Conservation (phyloP, 345 rosid species). For the Atalantia buxifolia region DNA sequence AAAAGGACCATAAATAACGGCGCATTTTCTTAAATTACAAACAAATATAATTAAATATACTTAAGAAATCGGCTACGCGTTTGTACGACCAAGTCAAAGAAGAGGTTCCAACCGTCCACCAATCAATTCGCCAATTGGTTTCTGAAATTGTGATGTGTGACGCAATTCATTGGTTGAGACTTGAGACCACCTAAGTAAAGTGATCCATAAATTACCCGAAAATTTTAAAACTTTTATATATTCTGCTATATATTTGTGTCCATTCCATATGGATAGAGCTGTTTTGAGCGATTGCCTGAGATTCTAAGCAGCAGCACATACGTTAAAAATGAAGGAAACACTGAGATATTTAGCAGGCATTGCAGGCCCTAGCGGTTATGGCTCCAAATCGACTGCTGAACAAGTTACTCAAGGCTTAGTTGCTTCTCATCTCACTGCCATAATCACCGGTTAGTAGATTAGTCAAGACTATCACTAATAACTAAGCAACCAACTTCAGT, state of each 20-base stretch:
- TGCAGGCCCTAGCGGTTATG: constrained; percentile 95
- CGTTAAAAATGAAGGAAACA: constrained; percentile 62
- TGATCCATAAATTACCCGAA: constrained; percentile 17
- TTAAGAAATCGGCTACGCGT: constrained; percentile 20
- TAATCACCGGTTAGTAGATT: constrained; percentile 54
- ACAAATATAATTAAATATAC: background rate
- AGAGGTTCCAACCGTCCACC: constrained; percentile 13
- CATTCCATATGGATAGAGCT: constrained; percentile 17
- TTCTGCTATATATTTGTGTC: constrained; percentile 13
- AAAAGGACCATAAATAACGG: constrained; percentile 8
- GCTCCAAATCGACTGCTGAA: constrained; percentile 89
- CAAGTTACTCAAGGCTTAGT: constrained; percentile 51
- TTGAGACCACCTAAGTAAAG: background rate
- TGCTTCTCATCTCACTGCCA: constrained; percentile 47
- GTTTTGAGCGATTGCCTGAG: constrained; percentile 7
- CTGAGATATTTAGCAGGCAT: constrained; percentile 77
- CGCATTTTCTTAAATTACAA: constrained; percentile 11
- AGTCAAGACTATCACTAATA: background rate
- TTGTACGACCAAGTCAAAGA: constrained; percentile 9
- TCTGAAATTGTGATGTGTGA: background rate
- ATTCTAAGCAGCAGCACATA: constrained; percentile 12
- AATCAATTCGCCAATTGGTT: constrained; percentile 9
- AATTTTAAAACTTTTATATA: constrained; percentile 9
- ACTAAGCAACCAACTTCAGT: background rate
- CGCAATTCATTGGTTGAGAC: background rate